Base-by-base conservation (phyloP, 1,139 yeast genomes). In the Pichia sp. region DNA sequence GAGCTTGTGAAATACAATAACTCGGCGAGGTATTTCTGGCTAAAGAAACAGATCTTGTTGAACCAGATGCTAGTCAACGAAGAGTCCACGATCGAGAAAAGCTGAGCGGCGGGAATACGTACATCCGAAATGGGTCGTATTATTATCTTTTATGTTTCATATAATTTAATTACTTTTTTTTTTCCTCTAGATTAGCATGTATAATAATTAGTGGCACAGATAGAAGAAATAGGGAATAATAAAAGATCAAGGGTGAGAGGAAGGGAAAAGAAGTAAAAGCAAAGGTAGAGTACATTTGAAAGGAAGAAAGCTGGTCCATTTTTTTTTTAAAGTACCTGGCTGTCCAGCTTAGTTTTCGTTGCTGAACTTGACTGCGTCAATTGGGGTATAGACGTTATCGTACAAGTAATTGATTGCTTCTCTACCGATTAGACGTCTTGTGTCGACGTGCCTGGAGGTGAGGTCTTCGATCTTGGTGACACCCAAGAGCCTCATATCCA, bases 401-500 rank as follows among this genome's bases (percentile, higher is more conserved):
- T 73, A 75, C 49, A 83, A 65, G 53, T 63, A 63, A 64, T 84
- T 88, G 16, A 67, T 65, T 1, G 86, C 79, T n/a, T 74, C 76
- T 53, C 70, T 64, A 34, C 71, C 70, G 30, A 71, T 64, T 52
- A 75, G 61, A 33, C 72, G 66, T 40, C 74, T 67, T 10, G 75
- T 67, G 61, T 85, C 89, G 10, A 85, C 68, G 58, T 77, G 72
- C 7, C 74, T 71, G 14, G 83, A 84, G 60, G 80, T 75, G 59
- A 92, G 75, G 46, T 90, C 85, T 49, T 77, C 79, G 24, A 92
- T 73, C 30, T 75, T 76, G 27, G 81, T 83, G 38, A 81, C 96
- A 46, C 97, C 98, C 51, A 92, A 73, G 51, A 91, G 75, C 61
- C 96, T 78, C 97, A 92, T 89, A 70, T 86, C 83, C 93, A 90